Conservation (phyloP, 2,329 filamentous ascomycete species). For the Lithohypha guttulata region DNA sequence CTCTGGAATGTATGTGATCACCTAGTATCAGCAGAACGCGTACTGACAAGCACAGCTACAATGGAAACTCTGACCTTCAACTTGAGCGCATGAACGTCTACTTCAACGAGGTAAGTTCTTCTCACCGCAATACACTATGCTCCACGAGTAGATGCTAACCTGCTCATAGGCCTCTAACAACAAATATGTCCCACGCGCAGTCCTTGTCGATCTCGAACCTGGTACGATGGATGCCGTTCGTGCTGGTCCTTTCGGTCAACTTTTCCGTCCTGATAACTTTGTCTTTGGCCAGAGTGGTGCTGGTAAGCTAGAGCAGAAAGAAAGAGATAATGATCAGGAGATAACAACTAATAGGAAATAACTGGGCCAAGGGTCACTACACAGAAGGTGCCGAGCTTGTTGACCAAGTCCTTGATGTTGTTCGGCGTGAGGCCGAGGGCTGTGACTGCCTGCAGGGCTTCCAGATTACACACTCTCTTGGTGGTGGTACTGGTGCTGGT, state of each 20-base stretch:
- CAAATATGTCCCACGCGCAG: slow-evolving; percentile 98
- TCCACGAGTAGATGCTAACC: slow-evolving; percentile 9
- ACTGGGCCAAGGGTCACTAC: slow-evolving; percentile 99
- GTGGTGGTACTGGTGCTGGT: slow-evolving; percentile 99
- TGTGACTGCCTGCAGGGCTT: slow-evolving; percentile 99
- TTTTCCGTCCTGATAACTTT: slow-evolving; percentile 99
- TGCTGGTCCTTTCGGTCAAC: slow-evolving; percentile 93
- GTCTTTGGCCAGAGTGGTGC: slow-evolving; percentile 99
- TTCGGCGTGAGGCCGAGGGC: slow-evolving; percentile 95
- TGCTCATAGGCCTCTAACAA: slow-evolving; percentile 69
- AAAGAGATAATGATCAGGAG: slow-evolving; percentile 1
- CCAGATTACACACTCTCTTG: slow-evolving; percentile 99
- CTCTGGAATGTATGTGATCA: slow-evolving; percentile 74
- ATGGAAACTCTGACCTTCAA: slow-evolving; percentile 96
- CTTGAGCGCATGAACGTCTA: slow-evolving; percentile 99
- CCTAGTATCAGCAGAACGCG: slow-evolving; percentile 2
- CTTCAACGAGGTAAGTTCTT: slow-evolving; percentile 70
- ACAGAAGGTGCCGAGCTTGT: slow-evolving; percentile 99
- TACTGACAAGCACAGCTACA: slow-evolving; percentile 54
- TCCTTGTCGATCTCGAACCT: slow-evolving; percentile 98
- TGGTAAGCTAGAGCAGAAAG: slow-evolving; percentile 37
- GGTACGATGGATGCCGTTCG: slow-evolving; percentile 99
- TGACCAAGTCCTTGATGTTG: slow-evolving; percentile 94
- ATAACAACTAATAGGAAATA: slow-evolving; percentile 51
- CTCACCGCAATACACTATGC: slow-evolving; percentile 1